Evolutionary conservation across 805 yeast genomes (phyloP), one percentile per base, ranked within the genome.

Genomic region (Candida nitratophila): DNA sequence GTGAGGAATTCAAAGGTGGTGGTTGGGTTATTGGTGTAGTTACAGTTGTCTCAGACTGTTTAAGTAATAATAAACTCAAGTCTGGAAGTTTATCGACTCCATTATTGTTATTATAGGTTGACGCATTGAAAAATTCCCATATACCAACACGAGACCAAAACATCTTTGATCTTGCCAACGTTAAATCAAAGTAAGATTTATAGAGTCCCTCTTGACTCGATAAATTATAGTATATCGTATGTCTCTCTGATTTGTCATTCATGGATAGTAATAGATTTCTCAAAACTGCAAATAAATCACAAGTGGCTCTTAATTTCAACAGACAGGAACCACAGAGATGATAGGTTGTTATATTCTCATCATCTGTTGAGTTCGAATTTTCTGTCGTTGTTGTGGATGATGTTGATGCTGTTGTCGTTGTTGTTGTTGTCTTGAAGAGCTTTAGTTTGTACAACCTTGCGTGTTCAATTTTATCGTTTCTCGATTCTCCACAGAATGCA

Each of bases 241-340:
- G 10, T 24, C 27, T 24, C 27, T 24, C 10, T 7, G 27, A 24
- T 24, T 24, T 24, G 10, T 24, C 27, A 10, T 24, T 24, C 10
- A 10, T 24, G 4, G 70, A 66, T 40, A 65, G 54, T 47, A 69
- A 64, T 35, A 90, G 65, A 22, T 82, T 71, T 53, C 95, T 74
- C 50, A 91, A 61, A 52, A 83, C 83, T 35, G 89, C 85, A 56
- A 87, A 79, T 47, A 87, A 74, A 47, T 90, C 96, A 61, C 96
- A 87, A 1, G 84, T 76, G 46, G 86, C 79, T 55, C 98, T 76
- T 41, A 89, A 71, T 56, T 87, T 81, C 43, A 81, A 70, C 39
- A 93, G 71, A 64, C 98, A 91, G 53, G 79, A 81, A 47, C 83
- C 81, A 59, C 97, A 91, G 30, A 90, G 85, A 55, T 83, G 83